Percentiles rank a stretch among this genome's conserved stretches.
Evolutionary conservation across 2,329 filamentous ascomycete species (phyloP).

Genomic region (Salinomyces thailandicus): DNA sequence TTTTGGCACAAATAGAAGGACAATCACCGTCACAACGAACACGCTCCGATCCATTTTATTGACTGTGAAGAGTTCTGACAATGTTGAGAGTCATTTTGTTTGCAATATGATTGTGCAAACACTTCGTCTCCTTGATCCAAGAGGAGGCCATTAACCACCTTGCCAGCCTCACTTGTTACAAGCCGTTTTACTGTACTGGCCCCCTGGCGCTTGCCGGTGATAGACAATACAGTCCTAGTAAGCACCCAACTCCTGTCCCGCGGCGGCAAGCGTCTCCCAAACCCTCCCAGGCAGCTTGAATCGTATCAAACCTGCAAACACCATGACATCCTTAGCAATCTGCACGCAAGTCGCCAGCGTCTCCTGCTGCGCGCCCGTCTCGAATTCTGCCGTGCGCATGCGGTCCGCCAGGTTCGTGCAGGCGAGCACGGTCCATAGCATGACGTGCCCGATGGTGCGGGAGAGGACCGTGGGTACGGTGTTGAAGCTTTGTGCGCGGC

Average conservation of each 20-base stretch:
- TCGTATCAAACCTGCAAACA: slow-evolving; percentile 84
- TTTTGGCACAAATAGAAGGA: too few relatives aligned
- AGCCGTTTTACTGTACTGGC: too few relatives aligned
- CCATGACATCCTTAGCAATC: slow-evolving; percentile 81
- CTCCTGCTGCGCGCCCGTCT: slow-evolving; percentile 38
- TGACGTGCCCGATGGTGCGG: slow-evolving; percentile 77
- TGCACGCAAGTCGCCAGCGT: slow-evolving; percentile 63
- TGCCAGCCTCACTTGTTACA: too few relatives aligned
- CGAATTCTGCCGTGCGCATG: slow-evolving; percentile 61
- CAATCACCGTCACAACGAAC: too few relatives aligned
- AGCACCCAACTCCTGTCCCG: slow-evolving; percentile 52
- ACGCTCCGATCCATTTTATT: too few relatives aligned
- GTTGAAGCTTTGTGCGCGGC: slow-evolving; percentile 70
- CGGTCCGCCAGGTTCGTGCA: slow-evolving; percentile 69
- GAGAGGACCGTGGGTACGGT: slow-evolving; percentile 69
- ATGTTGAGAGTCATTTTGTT: too few relatives aligned
- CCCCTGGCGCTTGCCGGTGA: too few relatives aligned
- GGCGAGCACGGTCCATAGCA: slow-evolving; percentile 88
- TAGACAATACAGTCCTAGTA: too few relatives aligned
- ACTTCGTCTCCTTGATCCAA: too few relatives aligned
- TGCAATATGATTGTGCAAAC: too few relatives aligned
- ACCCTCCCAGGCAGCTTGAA: slow-evolving; percentile 81
- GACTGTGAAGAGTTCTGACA: too few relatives aligned
- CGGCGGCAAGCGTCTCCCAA: slow-evolving; percentile 78
- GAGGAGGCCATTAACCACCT: too few relatives aligned